phyloP scores from a whole-genome alignment of 768 basidiomycete genomes.

The Suillus ampliporus region DNA sequence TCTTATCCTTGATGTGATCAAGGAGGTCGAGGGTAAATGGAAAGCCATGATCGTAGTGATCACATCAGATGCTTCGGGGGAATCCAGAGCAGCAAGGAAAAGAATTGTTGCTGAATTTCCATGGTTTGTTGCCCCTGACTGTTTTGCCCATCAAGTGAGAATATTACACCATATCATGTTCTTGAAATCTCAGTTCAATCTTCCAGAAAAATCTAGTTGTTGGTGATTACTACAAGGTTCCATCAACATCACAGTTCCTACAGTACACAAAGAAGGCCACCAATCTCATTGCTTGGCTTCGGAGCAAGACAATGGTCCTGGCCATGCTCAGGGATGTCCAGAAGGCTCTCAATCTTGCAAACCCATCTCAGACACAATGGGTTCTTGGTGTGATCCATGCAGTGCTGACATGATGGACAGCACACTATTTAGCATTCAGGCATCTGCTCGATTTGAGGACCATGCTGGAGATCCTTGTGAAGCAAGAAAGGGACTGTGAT shows the following conservation, averaged over 20 bases:
- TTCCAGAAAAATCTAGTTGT: constrained; percentile 44
- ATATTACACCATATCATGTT: too few relatives aligned
- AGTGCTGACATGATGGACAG: constrained; percentile 43
- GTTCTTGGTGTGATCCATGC: constrained; percentile 33
- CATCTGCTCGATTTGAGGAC: too few relatives aligned
- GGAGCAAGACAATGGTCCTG: constrained; percentile 38
- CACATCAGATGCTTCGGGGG: constrained; percentile 11
- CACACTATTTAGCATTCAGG: constrained; percentile 29
- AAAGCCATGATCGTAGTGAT: not conserved
- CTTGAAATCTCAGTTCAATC: not conserved
- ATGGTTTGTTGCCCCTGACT: too few relatives aligned
- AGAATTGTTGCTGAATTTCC: too few relatives aligned
- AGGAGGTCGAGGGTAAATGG: constrained; percentile 7
- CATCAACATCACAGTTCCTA: constrained; percentile 18
- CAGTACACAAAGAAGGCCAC: constrained; percentile 25
- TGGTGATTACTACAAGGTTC: constrained; percentile 40
- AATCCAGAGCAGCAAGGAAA: too few relatives aligned
- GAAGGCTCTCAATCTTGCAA: not conserved
- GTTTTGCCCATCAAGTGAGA: too few relatives aligned
- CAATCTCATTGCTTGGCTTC: constrained; percentile 43
- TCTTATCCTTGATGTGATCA: not conserved
- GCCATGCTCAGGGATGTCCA: constrained; percentile 31
- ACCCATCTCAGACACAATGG: not conserved
- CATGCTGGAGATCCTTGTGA: too few relatives aligned
- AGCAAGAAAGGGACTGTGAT: too few relatives aligned